Base-by-base conservation (phyloP, 805 yeast species). In the Yarrowia alimentaria region DNA sequence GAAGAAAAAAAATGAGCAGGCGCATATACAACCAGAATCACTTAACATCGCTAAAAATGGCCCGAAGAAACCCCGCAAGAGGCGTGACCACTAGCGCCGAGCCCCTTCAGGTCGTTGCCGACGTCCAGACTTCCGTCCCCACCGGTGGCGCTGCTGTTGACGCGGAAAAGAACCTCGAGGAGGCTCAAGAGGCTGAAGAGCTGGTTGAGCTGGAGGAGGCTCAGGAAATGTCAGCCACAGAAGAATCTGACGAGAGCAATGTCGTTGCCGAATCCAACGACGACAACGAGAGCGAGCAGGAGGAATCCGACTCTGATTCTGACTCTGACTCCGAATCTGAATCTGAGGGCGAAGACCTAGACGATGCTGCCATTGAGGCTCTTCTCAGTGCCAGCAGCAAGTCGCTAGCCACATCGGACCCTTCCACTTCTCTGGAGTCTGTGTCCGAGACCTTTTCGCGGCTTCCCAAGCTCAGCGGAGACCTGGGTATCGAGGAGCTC, bases 31-130 rank as follows among this genome's bases (percentile, higher is more conserved):
- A 14, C 3, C 17, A 26, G 7, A 24, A 13, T 13, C 7, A 24
- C 30, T 11, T 21, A 12, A 22, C 16, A 16, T 2, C n/a, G 6
- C n/a, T n/a, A n/a, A 20, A 40, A 40, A 40, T 40, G 47, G 47
- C 47, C 19, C 47, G 47, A 40, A 26, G 19, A 28, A 40, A 40
- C 47, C 47, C 47, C 25, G 11, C 6, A 9, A n/a, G 32, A 40
- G 33, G 47, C 22, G 10, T 17, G 6, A 28, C 12, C 6, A 22
- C n/a, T 25, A 28, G 12, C 17, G 6, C 22, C 32, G 10, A 22
- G 25, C 7, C 25, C 25, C 10, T 10, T 7, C 16, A 18, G 18
- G 13, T 10, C 12, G 47, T 26, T 4, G 47, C 25, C 24, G 47
- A 40, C 19, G 32, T 18, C 8, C 12, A 12, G 16, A n/a, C n/a